Base-by-base conservation (phyloP, 805 yeast species). In the Jamesozyma jinghongensis region DNA sequence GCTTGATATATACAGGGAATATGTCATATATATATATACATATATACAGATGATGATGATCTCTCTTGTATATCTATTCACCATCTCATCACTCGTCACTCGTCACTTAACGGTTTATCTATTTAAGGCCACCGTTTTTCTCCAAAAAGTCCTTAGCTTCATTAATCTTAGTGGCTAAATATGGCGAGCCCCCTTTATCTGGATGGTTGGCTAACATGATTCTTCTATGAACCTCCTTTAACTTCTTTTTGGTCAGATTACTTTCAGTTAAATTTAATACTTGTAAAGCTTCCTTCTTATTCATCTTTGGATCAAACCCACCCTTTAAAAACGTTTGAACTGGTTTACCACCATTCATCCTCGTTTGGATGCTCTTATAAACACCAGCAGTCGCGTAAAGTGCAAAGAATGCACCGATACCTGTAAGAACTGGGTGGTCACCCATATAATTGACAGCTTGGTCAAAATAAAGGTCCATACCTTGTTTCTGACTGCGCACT, bases 121-220 rank as follows among this genome's bases (percentile, higher is more conserved):
- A 22, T 22, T 22, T 36, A 11, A 45, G 32, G 12, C 35, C 26
- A 32, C 58, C 65, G 36, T 56, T 57, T 44, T 60, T 60, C 38
- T 58, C 59, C 34, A 61, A 42, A 34, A 57, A 60, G 40, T 81
- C 86, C 57, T 82, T 81, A 30, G 97, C 95, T 66, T 87, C 95
- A 60, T 87, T 87, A 50, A 87, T 85, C 69, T 87, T 87, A 37
- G 94, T 82, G 37, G 96, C 96, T 62, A 87, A 61, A 56, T 75
- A 85, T 36, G 94, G 84, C 5, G 94, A 82, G 5, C 97, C 97
- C 36, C 97, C 97, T 61, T 82, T 83, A 66, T 87, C 97, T 14
- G 97, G 97, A 57, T 87, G 97, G 62, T 87, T 87, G 34, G 87
- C 78, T 67, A 86, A 66, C 96, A 87, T 87, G 57, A 86, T 79